Evolutionary conservation across 1,284 basidiomycete species (phyloP).

Genomic region (Cryptococcus sp.): DNA sequence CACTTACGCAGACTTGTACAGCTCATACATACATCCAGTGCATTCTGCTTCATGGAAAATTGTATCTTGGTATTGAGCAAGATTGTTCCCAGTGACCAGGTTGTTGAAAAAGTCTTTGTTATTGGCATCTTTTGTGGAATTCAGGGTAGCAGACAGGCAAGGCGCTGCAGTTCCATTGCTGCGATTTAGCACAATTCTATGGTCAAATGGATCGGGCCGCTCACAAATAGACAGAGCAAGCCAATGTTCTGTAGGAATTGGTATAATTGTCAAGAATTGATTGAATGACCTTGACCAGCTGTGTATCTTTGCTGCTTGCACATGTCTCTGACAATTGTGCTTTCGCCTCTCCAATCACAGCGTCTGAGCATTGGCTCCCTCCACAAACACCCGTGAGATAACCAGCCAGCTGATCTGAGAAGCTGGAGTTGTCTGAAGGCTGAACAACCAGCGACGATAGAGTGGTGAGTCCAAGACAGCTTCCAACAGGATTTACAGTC

Average conservation of each 20-base stretch:
- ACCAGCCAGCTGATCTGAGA: slow-evolving; percentile 21
- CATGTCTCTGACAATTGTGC: slow-evolving; percentile 17
- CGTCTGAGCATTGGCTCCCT: slow-evolving; percentile 12
- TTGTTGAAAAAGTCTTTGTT: slow-evolving; percentile 28
- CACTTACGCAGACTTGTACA: slow-evolving; percentile 38
- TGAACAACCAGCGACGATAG: slow-evolving; percentile 20
- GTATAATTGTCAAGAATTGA: slow-evolving; percentile 26
- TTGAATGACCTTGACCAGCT: slow-evolving; percentile 16
- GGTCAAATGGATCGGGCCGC: slow-evolving; percentile 6
- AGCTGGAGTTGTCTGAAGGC: slow-evolving; percentile 12
- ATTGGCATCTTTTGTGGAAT: slow-evolving; percentile 20
- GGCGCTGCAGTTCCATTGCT: slow-evolving; percentile 31
- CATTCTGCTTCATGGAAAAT: slow-evolving; percentile 27
- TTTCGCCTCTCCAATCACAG: slow-evolving; percentile 17
- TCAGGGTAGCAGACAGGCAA: slow-evolving; percentile 23
- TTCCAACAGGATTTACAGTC: slow-evolving; percentile 27
- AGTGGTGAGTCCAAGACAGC: slow-evolving; percentile 24
- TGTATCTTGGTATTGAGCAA: slow-evolving; percentile 21
- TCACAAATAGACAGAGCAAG: slow-evolving; percentile 33
- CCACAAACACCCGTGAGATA: slow-evolving; percentile 25
- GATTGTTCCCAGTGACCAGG: slow-evolving; percentile 20
- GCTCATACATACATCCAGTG: slow-evolving; percentile 36
- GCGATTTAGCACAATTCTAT: neutral
- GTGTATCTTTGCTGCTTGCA: slow-evolving; percentile 7
- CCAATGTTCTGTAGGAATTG: slow-evolving; percentile 30